Percentiles rank a stretch among this genome's conserved stretches.
Conservation (phyloP, 2,329 filamentous ascomycete species). For the Nothophoma quercina region DNA sequence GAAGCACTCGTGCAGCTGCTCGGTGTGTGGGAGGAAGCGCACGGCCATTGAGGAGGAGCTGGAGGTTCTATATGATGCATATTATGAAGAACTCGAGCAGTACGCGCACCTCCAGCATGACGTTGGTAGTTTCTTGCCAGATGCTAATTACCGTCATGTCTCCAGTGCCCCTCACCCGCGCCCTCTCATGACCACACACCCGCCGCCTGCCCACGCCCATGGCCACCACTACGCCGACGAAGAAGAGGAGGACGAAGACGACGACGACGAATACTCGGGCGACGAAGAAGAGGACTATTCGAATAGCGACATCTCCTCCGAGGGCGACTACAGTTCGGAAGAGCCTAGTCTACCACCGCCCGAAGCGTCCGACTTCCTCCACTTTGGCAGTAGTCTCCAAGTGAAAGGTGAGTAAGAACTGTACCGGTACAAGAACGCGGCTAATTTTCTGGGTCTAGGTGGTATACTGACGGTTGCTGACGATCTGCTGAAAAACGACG, state of each 20-base stretch:
- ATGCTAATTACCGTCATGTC: constrained; percentile 66
- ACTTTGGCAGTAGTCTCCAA: constrained; percentile 95
- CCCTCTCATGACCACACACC: constrained; percentile 67
- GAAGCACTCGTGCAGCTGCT: constrained; percentile 98
- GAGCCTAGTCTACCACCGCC: constrained; percentile 71
- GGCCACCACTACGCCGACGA: constrained; percentile 63
- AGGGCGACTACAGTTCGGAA: constrained; percentile 72
- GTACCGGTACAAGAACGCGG: neutral
- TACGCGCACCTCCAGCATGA: constrained; percentile 88
- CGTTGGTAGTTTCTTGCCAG: constrained; percentile 72
- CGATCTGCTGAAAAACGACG: constrained; percentile 97
- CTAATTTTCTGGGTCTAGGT: constrained; percentile 63
- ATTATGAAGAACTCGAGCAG: constrained; percentile 97
- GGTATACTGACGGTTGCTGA: constrained; percentile 98
- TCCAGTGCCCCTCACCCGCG: constrained; percentile 64
- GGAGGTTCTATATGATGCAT: constrained; percentile 96
- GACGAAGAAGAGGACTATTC: constrained; percentile 63
- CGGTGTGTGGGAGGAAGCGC: constrained; percentile 93
- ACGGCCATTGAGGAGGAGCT: constrained; percentile 98
- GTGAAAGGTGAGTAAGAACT: constrained; percentile 73
- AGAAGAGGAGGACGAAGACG: constrained; percentile 46
- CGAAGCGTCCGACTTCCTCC: constrained; percentile 86
- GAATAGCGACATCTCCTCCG: constrained; percentile 67
- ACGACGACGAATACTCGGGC: constrained; percentile 61
- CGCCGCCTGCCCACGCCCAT: constrained; percentile 69